Conservation (phyloP, 2,329 filamentous ascomycete species). For the Alternaria conjuncta region DNA sequence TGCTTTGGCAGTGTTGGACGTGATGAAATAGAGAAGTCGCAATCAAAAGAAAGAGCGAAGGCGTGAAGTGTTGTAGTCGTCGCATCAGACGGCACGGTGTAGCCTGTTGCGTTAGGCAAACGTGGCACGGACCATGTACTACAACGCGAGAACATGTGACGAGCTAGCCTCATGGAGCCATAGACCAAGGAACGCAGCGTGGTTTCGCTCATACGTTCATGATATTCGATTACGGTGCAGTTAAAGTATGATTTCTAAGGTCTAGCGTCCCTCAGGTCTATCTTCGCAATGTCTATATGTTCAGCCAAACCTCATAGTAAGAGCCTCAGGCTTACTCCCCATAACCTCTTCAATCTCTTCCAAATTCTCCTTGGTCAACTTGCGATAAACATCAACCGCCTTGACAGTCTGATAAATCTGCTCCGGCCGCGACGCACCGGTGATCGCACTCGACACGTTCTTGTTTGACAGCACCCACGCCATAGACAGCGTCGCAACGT, state of each 20-base stretch:
- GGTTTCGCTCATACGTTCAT: too few species aligned
- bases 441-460: conserved; percentile 39
- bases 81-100: not conserved
- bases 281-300: not conserved
- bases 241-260: too few species aligned
- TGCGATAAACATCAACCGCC: conserved; percentile 53
- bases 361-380: conserved; percentile 53
- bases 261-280: too few species aligned
- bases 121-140: not conserved
- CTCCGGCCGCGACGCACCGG: conserved; percentile 37
- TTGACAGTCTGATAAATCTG: conserved; percentile 48
- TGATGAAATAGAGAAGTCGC: too few species aligned
- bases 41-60: not conserved
- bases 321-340: conserved; percentile 40
- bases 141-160: conserved; percentile 5
- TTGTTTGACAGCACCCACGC: conserved; percentile 47
- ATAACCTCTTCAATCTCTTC: conserved; percentile 49
- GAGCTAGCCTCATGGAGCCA: not conserved
- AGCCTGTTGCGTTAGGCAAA: conserved; percentile 15
- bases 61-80: not conserved
- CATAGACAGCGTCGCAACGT: conserved; percentile 51
- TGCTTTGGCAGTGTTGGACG: not conserved
- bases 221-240: too few species aligned
- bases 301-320: conserved; percentile 35
- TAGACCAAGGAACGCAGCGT: not conserved